phyloP scores from a whole-genome alignment of 768 basidiomycete genomes.

The Dioszegia crocea region DNA sequence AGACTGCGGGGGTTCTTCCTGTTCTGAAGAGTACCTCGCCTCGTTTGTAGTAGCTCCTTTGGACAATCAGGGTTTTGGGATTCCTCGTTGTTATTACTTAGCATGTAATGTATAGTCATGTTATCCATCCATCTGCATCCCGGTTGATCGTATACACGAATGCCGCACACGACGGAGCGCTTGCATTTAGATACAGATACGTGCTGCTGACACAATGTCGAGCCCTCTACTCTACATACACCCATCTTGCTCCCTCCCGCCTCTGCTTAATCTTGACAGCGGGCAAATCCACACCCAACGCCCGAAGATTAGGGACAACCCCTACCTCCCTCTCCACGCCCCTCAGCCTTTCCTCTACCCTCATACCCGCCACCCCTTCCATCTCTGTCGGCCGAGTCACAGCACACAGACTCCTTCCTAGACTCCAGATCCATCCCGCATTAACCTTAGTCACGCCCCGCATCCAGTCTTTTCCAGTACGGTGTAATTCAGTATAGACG shows the following conservation, averaged over 20 bases:
- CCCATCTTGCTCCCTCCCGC: conserved; percentile 50
- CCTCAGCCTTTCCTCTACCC: conserved; percentile 40
- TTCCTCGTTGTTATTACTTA: no score
- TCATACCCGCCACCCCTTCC: conserved; percentile 24
- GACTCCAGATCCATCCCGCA: conserved; percentile 74
- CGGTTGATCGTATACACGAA: neutral
- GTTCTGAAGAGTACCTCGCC: no score
- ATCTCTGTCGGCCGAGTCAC: conserved; percentile 79
- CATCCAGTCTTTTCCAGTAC: conserved; percentile 67
- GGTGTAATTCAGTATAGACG: conserved; percentile 74
- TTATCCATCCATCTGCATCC: no score
- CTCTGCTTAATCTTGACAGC: conserved; percentile 57
- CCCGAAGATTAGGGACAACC: conserved; percentile 79
- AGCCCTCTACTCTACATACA: conserved; percentile 31
- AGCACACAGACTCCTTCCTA: conserved; percentile 77
- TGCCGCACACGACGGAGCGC: no score
- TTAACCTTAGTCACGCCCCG: conserved; percentile 79
- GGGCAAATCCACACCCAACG: conserved; percentile 81
- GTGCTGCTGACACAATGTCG: neutral
- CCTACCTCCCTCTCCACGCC: conserved; percentile 56
- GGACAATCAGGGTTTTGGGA: no score
- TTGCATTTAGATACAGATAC: no score
- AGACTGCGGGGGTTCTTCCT: no score
- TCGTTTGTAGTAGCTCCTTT: no score
- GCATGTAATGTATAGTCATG: no score